Conservation (phyloP, 2,329 filamentous ascomycete species). For the Penicillium sp. region DNA sequence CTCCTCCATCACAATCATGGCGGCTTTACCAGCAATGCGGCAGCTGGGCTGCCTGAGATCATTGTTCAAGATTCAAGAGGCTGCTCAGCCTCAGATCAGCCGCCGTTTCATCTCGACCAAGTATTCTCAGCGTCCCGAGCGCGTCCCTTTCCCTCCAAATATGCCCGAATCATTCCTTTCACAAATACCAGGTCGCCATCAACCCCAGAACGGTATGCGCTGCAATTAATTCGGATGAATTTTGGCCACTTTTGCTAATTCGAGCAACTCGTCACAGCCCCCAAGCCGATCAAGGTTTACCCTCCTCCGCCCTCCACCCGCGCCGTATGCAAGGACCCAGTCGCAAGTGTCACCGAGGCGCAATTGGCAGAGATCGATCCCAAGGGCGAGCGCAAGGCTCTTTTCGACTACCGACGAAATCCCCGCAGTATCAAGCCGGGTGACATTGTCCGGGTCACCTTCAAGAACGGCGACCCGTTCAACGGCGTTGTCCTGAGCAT, state of each 20-base stretch:
- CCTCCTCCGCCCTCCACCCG: conserved; percentile 42
- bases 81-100: conserved; percentile 47
- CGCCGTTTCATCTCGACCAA: conserved; percentile 50
- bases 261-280: conserved; percentile 23
- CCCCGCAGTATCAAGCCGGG: conserved; percentile 74
- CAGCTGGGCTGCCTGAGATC: conserved; percentile 67
- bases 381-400: conserved; percentile 69
- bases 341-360: conserved; percentile 60
- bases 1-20: conserved; percentile 51
- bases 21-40: conserved; percentile 55
- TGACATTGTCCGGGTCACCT: conserved; percentile 85
- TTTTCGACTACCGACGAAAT: conserved; percentile 70
- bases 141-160: conserved; percentile 38
- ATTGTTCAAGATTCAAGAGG: conserved; percentile 50
- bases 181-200: conserved; percentile 39
- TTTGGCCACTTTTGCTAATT: background rate
- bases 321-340: conserved; percentile 52
- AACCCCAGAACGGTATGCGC: conserved; percentile 36
- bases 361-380: conserved; percentile 77
- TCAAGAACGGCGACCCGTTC: conserved; percentile 81
- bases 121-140: conserved; percentile 42
- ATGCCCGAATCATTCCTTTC: conserved; percentile 41
- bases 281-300: conserved; percentile 51
- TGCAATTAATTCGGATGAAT: background rate
- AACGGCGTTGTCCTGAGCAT: conserved; percentile 84